Base-by-base conservation (phyloP, 169 alveolate genomes). In the Plasmodium fragile region DNA sequence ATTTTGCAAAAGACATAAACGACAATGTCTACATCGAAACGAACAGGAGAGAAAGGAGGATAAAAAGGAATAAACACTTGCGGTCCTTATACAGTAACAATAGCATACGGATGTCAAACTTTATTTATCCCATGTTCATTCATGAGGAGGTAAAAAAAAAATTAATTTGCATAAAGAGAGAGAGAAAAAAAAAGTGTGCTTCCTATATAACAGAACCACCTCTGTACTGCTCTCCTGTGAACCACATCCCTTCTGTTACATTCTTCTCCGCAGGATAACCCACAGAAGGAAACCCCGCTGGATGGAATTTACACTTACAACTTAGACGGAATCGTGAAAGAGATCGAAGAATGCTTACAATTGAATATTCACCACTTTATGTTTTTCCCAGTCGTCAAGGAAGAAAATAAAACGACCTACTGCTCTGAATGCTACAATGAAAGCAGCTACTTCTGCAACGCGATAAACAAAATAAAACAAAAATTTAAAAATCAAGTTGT, bases 391-490 rank as follows among this genome's bases (percentile, higher is more conserved):
- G 94, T 87, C 30, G 95, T 95, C 49, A 94, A 70, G 5, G 95
- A 91, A 49, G 82, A 82, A 72, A 92, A 85, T 28, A 95, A 95
- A 87, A 75, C 95, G 65, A 75, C 84, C 34, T 52, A 75, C 92
- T 92, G 97, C 36, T 92, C 92, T 41, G 97, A 95, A 92, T 87
- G 95, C 69, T 92, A 87, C 90, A 95, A 95, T 59, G 95, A 94
- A 13, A 95, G 92, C 16, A 95, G 96, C 28, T 77, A 81, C 41
- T 81, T 93, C 79, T 94, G 96, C 30, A 92, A 93, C 83, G 78
- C 91, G 43, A 82, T 95, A 80, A 83, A 52, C 70, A 85, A 94
- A 45, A 59, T 95, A 69, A 95, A 95, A 80, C 95, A 95, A 13
- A 93, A 92, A 45, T 93, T 59, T 81, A 93, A 89, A 30, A 11